A percentile compares a stretch with the other conserved stretches of the same genome.
Evolutionary conservation across 768 basidiomycete species (phyloP).

Genomic region (Baorangia bicolor): DNA sequence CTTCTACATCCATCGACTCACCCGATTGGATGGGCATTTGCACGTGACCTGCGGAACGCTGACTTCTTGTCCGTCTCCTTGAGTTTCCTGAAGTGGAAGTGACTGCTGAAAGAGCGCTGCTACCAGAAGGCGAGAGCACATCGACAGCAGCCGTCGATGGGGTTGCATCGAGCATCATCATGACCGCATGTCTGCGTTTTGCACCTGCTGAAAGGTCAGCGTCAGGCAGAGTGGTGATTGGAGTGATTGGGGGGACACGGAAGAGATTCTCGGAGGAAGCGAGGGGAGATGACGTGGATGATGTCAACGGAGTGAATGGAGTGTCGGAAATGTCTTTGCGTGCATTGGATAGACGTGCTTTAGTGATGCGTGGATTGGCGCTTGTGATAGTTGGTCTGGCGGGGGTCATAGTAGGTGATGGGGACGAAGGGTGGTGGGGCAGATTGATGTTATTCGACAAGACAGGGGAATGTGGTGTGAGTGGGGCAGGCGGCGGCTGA

Average conservation of each 20-base stretch:
- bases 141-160: constrained; percentile 39
- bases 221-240: constrained; percentile 34
- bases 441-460: constrained; percentile 18
- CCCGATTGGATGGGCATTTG: constrained; percentile 40
- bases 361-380: constrained; percentile 26
- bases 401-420: constrained; percentile 30
- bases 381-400: constrained; percentile 12
- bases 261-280: constrained; percentile 30
- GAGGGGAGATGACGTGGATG: constrained; percentile 24
- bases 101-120: constrained; percentile 23
- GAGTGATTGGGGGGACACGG: constrained; percentile 25
- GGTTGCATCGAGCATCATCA: constrained; percentile 70
- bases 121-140: constrained; percentile 38
- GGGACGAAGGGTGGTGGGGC: constrained; percentile 19
- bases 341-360: constrained; percentile 26
- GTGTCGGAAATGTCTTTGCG: constrained; percentile 31
- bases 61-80: constrained; percentile 58
- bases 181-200: constrained; percentile 76
- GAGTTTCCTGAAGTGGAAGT: constrained; percentile 31
- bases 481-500: constrained; percentile 23
- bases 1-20: constrained; percentile 74
- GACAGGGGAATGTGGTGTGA: constrained; percentile 35
- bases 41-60: constrained; percentile 38
- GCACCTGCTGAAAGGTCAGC: constrained; percentile 49
- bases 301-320: constrained; percentile 9